Conservation (phyloP, 352 stramenopile genomes). For the Phytophthora pinifolia region DNA sequence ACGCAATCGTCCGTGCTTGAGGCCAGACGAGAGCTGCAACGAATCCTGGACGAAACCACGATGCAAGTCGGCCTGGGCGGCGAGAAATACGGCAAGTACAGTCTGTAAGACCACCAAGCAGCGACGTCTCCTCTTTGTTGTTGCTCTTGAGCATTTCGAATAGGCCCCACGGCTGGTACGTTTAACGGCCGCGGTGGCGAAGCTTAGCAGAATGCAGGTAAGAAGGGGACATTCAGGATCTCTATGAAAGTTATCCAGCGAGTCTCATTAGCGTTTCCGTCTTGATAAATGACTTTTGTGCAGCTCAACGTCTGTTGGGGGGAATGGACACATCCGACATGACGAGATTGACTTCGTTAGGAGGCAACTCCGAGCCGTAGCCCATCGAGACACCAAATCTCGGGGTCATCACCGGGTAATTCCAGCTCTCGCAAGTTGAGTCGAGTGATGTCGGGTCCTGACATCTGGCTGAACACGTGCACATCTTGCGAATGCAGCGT, state of each 20-base stretch:
- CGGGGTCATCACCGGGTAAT: constrained; percentile 31
- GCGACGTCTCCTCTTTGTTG: constrained; percentile 14
- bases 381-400: constrained; percentile 80
- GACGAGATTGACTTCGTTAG: no score
- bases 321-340: constrained; percentile 25
- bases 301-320: constrained; percentile 18
- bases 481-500: constrained; percentile 83
- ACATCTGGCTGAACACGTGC: constrained; percentile 80
- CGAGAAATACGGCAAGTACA: constrained; percentile 91
- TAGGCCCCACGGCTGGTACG: constrained; percentile 9
- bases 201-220: constrained; percentile 1
- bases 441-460: constrained; percentile 58
- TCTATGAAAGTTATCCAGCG: constrained; percentile 6
- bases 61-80: constrained; percentile 83
- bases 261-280: constrained; percentile 26
- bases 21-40: constrained; percentile 77
- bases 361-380: constrained; percentile 33
- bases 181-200: constrained; percentile 4
- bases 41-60: constrained; percentile 89
- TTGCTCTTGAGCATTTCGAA: constrained; percentile 21
- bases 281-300: constrained; percentile 21
- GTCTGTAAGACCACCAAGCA: constrained; percentile 55
- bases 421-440: constrained; percentile 59
- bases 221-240: constrained; percentile 5
- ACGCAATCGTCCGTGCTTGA: constrained; percentile 75